Evolutionary conservation across 192 early-diverging fungal species (phyloP), one percentile per base, ranked within the genome.

Genomic region (Backusella tarrabulga): DNA sequence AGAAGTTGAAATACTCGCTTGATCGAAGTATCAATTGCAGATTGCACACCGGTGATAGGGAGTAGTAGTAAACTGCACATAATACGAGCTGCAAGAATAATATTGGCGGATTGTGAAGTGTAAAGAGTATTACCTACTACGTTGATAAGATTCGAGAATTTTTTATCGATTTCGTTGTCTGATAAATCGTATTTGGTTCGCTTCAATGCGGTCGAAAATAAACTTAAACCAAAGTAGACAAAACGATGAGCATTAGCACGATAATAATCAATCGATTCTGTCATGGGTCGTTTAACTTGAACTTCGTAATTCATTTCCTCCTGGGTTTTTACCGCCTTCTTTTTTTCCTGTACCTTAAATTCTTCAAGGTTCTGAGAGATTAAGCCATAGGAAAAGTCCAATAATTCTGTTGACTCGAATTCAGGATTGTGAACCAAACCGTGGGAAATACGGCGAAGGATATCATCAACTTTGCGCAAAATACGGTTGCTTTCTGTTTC

Each of bases 211-310:
- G 89, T 84, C 34, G 94, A 85, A 70, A 99, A 86, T 12, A 99
- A 84, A n/a, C 88, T 87, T 23, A 99, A 80, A 0, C 97, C 97
- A 89, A 99, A 99, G 68, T 94, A 89, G 56, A 98, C 93, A 84
- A 99, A 98, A 8, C 93, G 84, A 75, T 97, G 91, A 6, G 93
- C 94, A 71, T 99, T 98, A 6, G 89, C 89, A 35, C 91, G 87
- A 80, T 94, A 93, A 72, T 94, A 93, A 71, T 94, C 93, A n/a
- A 90, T 81, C 54, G 92, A 82, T 46, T 87, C 87, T 7, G 78
- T 41, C 5, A 86, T 82, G 35, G 91, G 88, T 21, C 94, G 87
- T 73, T 90, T 91, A 19, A 92, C 85, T 66, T 94, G 87, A 23
- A 98, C 96, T 0, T 88, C 91, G 50, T 86, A 93, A 67, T 91